These are phyloP conservation scores for Boletellus emodensis DNA, from an alignment of 768 basidiomycete genomes.

Conservation along the genomic window DNA sequence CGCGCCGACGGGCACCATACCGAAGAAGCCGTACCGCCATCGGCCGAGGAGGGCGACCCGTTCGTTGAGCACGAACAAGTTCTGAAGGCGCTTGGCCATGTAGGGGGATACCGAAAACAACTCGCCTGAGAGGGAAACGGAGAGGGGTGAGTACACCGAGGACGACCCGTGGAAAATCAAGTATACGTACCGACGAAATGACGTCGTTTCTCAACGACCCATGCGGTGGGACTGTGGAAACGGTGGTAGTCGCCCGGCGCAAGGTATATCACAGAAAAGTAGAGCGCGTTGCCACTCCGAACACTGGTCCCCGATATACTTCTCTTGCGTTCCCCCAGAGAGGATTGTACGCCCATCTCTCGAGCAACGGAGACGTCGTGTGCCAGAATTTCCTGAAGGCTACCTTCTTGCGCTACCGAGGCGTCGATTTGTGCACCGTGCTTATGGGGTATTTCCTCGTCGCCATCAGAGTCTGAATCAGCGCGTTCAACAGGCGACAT, in stretches of 20 bases:
- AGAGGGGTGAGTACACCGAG: not conserved
- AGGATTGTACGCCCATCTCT: conserved; percentile 58
- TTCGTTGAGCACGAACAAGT: conserved; percentile 97
- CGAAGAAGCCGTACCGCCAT: conserved; percentile 95
- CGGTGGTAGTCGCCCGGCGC: conserved; percentile 98
- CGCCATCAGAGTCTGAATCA: conserved; percentile 19
- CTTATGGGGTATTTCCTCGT: conserved; percentile 42
- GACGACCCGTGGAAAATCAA: conserved; percentile 18
- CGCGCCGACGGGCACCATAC: conserved; percentile 97
- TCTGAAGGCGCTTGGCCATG: conserved; percentile 87
- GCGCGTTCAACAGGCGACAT: conserved; percentile 26
- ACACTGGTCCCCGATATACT: conserved; percentile 46
- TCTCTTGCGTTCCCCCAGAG: conserved; percentile 30
- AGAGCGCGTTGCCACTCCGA: conserved; percentile 77
- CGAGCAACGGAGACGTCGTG: conserved; percentile 71
- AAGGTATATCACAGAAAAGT: conserved; percentile 94
- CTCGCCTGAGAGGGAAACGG: conserved; percentile 59
- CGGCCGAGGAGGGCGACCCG: conserved; percentile 91
- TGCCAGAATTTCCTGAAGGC: conserved; percentile 51
- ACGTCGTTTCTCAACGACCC: conserved; percentile 94
- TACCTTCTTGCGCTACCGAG: conserved; percentile 57
- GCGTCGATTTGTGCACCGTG: conserved; percentile 72
- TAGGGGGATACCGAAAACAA: conserved; percentile 95
- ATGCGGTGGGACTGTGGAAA: conserved; percentile 92
- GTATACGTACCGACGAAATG: conserved; percentile 86